Conservation (phyloP, 306 rosid species). For the Acacia melanoxylon region DNA sequence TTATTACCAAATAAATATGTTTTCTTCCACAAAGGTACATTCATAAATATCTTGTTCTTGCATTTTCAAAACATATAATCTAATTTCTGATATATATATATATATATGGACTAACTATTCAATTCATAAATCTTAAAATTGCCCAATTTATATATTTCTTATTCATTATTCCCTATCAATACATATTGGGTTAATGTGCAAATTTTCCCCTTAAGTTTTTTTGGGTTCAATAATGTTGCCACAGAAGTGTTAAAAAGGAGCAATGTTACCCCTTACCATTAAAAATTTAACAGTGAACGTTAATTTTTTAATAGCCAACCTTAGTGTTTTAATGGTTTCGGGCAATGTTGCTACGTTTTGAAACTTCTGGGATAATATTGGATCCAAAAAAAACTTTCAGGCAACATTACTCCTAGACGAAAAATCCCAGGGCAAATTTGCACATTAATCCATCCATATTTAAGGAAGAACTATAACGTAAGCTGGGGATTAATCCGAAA, state of each 20-base stretch:
- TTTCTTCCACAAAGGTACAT: neutral
- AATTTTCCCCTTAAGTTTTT: neutral
- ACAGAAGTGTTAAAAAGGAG: too few relatives aligned
- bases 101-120: neutral
- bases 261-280: too few relatives aligned
- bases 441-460: too few relatives aligned
- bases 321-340: too few relatives aligned
- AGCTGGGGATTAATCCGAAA: neutral
- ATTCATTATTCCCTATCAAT: neutral
- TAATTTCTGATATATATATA: neutral
- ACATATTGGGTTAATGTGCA: neutral
- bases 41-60: neutral
- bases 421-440: too few relatives aligned
- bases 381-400: too few relatives aligned
- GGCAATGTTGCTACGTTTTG: too few relatives aligned
- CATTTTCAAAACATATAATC: neutral
- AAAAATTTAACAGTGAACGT: too few relatives aligned
- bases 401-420: too few relatives aligned
- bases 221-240: too few relatives aligned
- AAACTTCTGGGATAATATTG: too few relatives aligned
- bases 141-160: neutral
- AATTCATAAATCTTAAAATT: neutral
- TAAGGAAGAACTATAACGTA: neutral
- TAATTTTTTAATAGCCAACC: too few relatives aligned
- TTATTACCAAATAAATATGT: conserved; percentile 2